phyloP scores from a whole-genome alignment of 2,329 filamentous ascomycete genomes.

The Fusarium nygamai region DNA sequence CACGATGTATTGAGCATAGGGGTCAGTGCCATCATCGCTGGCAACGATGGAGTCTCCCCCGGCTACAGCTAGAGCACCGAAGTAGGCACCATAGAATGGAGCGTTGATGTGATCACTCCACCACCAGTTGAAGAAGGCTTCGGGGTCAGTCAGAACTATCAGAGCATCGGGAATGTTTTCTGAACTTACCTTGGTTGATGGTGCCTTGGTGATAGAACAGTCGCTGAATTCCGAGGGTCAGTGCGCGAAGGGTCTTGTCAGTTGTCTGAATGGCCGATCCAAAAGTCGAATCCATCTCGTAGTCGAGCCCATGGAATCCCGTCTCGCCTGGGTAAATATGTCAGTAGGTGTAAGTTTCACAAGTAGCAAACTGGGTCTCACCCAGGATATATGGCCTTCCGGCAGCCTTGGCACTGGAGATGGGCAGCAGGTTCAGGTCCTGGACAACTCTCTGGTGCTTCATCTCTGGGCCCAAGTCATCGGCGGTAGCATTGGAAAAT shows the following conservation, averaged over 20 bases:
- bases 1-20: background rate
- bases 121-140: background rate
- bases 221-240: background rate
- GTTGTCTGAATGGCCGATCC: background rate
- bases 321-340: background rate
- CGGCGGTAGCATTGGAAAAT: background rate
- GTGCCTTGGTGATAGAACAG: background rate
- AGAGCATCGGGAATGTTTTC: rapidly evolving
- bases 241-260: background rate
- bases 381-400: background rate
- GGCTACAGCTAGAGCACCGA: background rate
- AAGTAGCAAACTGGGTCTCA: background rate
- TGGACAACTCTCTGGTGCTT: background rate
- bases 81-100: background rate
- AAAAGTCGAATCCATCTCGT: background rate
- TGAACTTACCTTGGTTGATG: background rate
- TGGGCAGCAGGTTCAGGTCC: background rate
- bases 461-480: background rate
- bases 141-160: rapidly evolving
- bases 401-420: background rate
- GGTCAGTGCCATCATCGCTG: background rate
- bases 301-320: background rate
- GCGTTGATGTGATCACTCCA: background rate
- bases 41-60: background rate
- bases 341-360: background rate